These are phyloP conservation scores for Carex myosuroides DNA, from an alignment of 176 grass and related monocot species.

Conservation along the genomic window DNA sequence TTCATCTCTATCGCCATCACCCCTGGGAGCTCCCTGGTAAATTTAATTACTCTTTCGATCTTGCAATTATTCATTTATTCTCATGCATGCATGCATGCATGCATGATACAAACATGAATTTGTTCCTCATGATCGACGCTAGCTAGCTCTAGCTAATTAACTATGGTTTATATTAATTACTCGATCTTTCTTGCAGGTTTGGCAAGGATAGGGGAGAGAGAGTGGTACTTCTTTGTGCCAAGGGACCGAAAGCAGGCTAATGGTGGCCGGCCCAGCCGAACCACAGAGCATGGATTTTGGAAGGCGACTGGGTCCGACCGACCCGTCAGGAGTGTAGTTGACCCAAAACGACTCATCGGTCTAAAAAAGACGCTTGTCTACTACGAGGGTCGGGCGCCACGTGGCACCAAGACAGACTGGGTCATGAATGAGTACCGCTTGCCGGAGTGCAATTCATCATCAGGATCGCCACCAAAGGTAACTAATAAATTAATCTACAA, in stretches of 20 bases:
- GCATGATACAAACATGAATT: neutral
- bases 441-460: conserved; percentile 8
- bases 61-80: neutral
- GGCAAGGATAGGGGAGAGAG: conserved; percentile 67
- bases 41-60: neutral
- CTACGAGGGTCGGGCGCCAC: conserved; percentile 71
- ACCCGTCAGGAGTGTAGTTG: conserved; percentile 53
- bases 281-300: conserved; percentile 88
- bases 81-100: neutral
- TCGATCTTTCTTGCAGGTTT: conserved; percentile 14
- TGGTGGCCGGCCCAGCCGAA: conserved; percentile 66
- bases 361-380: conserved; percentile 96
- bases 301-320: conserved; percentile 93
- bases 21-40: conserved; percentile 70
- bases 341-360: conserved; percentile 84
- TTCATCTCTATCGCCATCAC: conserved; percentile 74
- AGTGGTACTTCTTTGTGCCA: conserved; percentile 99
- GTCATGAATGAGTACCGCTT: conserved; percentile 98
- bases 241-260: conserved; percentile 52
- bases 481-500: neutral
- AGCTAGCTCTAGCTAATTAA: neutral
- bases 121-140: no score
- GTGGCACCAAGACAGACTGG: conserved; percentile 84
- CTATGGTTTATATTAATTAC: neutral
- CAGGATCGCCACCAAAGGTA: conserved; percentile 31